Evolutionary conservation across 2,329 filamentous ascomycete species (phyloP).

Genomic region (Aureobasidium lini): DNA sequence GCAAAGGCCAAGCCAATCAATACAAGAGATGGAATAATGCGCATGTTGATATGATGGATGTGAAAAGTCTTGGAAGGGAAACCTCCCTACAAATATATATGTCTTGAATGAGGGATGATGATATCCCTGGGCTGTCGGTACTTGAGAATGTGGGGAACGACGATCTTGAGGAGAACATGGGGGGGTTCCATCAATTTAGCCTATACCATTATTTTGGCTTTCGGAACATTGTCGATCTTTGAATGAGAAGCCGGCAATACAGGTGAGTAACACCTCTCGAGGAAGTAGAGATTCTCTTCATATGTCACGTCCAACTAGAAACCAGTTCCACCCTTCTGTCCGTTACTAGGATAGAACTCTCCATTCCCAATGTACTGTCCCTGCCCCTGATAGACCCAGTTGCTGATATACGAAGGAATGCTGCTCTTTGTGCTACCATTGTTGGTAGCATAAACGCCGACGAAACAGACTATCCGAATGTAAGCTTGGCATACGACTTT

Average conservation of each 20-base stretch:
- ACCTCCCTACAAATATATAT: background rate
- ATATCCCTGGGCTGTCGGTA: background rate
- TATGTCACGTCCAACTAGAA: background rate
- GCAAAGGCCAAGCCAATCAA: conserved; percentile 35
- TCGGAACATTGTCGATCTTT: background rate
- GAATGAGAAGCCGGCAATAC: too few relatives aligned
- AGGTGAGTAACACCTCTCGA: too few relatives aligned
- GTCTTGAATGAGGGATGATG: background rate
- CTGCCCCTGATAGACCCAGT: conserved; percentile 14
- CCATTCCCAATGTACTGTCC: conserved; percentile 13
- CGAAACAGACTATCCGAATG: conserved; percentile 8
- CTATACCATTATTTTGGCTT: background rate
- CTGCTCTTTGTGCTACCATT: conserved; percentile 11
- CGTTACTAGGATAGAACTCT: conserved; percentile 11
- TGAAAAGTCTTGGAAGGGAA: background rate
- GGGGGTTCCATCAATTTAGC: conserved; percentile 1
- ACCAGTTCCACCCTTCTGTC: background rate
- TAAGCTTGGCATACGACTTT: background rate
- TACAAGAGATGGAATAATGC: background rate
- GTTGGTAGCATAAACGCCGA: conserved; percentile 13
- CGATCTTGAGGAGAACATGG: background rate
- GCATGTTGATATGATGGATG: background rate
- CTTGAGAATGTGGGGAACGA: background rate
- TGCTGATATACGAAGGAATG: conserved; percentile 6
- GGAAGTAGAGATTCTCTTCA: too few relatives aligned